phyloP scores from a whole-genome alignment of 192 early-diverging fungal species.

The Coemansia sp. region DNA sequence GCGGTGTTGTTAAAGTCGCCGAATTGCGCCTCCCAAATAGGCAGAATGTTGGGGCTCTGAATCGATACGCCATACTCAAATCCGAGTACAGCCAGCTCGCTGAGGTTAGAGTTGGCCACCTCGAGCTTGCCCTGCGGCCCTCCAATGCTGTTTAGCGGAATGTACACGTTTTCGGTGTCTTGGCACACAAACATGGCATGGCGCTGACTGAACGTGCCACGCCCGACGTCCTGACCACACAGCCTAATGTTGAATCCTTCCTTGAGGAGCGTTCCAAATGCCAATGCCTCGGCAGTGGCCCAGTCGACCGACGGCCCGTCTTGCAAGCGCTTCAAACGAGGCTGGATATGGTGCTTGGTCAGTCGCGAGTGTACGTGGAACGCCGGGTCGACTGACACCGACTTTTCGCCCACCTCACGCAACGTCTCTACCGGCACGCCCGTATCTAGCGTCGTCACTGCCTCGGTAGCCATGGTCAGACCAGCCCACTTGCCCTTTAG shows the following conservation, averaged over 20 bases:
- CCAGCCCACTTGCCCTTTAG: conserved; percentile 81
- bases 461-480: conserved; percentile 67
- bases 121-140: conserved; percentile 67
- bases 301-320: conserved; percentile 82
- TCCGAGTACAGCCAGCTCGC: conserved; percentile 93
- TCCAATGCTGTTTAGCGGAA: conserved; percentile 80
- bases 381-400: conserved; percentile 70
- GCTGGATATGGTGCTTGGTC: conserved; percentile 88
- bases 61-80: conserved; percentile 96
- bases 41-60: conserved; percentile 84
- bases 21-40: conserved; percentile 98
- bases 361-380: conserved; percentile 84
- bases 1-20: conserved; percentile 98
- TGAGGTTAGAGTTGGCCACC: conserved; percentile 90
- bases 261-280: conserved; percentile 83
- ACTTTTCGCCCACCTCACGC: conserved; percentile 72
- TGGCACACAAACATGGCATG: conserved; percentile 97
- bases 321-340: conserved; percentile 71
- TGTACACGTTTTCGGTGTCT: conserved; percentile 79
- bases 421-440: conserved; percentile 69
- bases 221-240: conserved; percentile 96
- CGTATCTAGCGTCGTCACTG: conserved; percentile 46
- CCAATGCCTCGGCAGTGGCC: conserved; percentile 93
- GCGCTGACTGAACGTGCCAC: conserved; percentile 96
- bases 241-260: conserved; percentile 91